Conservation (phyloP, 75 land plant species). For the Adiantum capillusveneris region DNA sequence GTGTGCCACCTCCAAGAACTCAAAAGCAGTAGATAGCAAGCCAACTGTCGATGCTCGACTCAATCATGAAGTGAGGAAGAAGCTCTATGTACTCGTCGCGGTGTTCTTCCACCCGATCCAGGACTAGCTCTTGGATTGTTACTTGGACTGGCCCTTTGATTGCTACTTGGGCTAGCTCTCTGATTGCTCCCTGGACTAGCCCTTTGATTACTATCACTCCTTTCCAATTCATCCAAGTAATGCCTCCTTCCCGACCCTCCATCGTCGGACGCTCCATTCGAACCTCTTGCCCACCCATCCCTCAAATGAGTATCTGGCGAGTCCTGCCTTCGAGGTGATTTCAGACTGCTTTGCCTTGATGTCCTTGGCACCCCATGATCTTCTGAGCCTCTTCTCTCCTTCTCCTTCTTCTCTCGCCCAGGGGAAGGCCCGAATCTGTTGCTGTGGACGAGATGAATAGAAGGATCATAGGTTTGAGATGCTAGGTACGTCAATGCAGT, state of each 20-base stretch:
- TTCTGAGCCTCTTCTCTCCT: constrained; percentile 13
- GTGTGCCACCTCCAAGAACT: too few species aligned
- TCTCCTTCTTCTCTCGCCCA: constrained; percentile 5
- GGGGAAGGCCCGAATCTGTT: constrained; percentile 30
- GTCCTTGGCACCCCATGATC: constrained; percentile 8
- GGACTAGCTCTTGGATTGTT: constrained; percentile 32
- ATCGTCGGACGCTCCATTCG: constrained; percentile 12
- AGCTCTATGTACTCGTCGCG: constrained; percentile 12
- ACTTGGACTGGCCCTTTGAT: constrained; percentile 8
- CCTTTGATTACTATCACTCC: constrained; percentile 8
- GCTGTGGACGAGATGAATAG: constrained; percentile 17
- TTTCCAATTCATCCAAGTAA: constrained; percentile 11
- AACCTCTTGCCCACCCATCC: constrained; percentile 26
- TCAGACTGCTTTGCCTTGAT: constrained; percentile 6
- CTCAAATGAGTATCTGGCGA: constrained; percentile 33
- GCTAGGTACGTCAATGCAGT: constrained; percentile 23
- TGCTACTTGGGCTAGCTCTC: constrained; percentile 12
- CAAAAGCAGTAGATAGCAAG: too few species aligned
- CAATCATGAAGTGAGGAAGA: constrained; percentile 2
- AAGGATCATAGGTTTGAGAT: constrained; percentile 27
- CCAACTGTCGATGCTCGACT: too few species aligned
- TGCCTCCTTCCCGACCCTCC: constrained; percentile 13
- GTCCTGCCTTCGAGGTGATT: constrained; percentile 12
- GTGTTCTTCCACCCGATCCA: constrained; percentile 34
- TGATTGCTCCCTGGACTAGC: constrained; percentile 14